Evolutionary conservation across 345 rosid genomes (phyloP).

Genomic region (Syzygium jambos): DNA sequence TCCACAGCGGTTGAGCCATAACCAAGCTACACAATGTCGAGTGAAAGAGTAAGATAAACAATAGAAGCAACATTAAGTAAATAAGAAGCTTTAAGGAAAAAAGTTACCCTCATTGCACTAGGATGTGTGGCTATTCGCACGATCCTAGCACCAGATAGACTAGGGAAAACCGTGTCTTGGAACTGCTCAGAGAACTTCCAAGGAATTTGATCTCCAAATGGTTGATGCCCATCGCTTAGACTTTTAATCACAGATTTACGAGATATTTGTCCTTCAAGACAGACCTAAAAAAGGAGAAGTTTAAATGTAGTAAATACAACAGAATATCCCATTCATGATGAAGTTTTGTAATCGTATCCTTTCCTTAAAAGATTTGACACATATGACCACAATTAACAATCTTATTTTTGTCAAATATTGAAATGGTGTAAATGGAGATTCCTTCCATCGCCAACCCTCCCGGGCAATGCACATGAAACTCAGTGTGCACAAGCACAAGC

Average conservation of each 20-base stretch:
- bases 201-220: constrained; percentile 95
- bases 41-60: background rate
- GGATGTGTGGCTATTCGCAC: constrained; percentile 99
- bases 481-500: background rate
- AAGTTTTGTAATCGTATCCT: background rate
- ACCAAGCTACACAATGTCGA: constrained; percentile 62
- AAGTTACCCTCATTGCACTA: constrained; percentile 77
- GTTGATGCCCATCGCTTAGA: constrained; percentile 74
- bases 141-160: constrained; percentile 93
- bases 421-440: background rate
- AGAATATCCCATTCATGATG: background rate
- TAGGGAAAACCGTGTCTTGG: constrained; percentile 72
- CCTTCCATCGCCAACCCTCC: background rate
- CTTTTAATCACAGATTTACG: constrained; percentile 66
- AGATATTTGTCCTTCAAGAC: constrained; percentile 94
- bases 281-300: constrained; percentile 31
- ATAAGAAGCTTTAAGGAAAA: background rate
- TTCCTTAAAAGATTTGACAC: background rate
- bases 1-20: constrained; percentile 95
- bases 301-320: background rate
- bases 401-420: background rate
- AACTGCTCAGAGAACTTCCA: constrained; percentile 97
- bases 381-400: background rate
- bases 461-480: background rate
- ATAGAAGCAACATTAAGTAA: constrained; percentile 3